Evolutionary conservation across 148 eudicot species (phyloP), one percentile per base, ranked within the genome.

Genomic region (Arbutus unedo): DNA sequence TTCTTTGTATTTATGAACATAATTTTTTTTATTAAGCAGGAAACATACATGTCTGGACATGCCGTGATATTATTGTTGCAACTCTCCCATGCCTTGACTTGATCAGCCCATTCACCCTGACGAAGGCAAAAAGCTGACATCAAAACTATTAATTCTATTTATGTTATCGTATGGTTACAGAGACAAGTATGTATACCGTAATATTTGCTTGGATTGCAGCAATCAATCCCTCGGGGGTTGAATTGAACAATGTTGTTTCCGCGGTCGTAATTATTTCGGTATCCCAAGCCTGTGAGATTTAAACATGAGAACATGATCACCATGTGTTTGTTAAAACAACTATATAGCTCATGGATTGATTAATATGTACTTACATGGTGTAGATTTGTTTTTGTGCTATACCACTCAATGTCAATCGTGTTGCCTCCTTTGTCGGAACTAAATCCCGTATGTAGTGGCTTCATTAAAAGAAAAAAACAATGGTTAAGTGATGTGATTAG

Each of bases 401-500:
- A 94, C 97, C 97, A 93, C 25, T 93, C 90, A 43, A 94, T 90
- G 44, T 91, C 90, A 15, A 93, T 93, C 0, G 97, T 91, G 81
- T 93, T 94, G 56, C 90, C 98, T 51, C 98, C 98, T 86, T 3
- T 86, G 74, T 90, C 90, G 11, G 90, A 79, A 19, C 89, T 85
- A 71, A 90, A 90, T 25, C 90, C 92, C 23, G 87, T 89, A 80
- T 90, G 92, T 11, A 88, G 78, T 10, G 92, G 92, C 92, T 90
- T 77, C 81, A 84, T 38, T 13, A 31, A 31, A 31, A 31, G 38
- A 31, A 31, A 31, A 31, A 31, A 6, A 68, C 8, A 8, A 2
- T 0, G 18, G 38, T 7, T 19, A 1, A 60, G 31, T 60, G 67
- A 60, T 60, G 25, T n/a, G 25, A n/a, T 60, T 8, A 59, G 10